These are phyloP conservation scores for Tolypocladium guangdongense DNA, from an alignment of 2,329 filamentous ascomycete species.

Conservation along the genomic window DNA sequence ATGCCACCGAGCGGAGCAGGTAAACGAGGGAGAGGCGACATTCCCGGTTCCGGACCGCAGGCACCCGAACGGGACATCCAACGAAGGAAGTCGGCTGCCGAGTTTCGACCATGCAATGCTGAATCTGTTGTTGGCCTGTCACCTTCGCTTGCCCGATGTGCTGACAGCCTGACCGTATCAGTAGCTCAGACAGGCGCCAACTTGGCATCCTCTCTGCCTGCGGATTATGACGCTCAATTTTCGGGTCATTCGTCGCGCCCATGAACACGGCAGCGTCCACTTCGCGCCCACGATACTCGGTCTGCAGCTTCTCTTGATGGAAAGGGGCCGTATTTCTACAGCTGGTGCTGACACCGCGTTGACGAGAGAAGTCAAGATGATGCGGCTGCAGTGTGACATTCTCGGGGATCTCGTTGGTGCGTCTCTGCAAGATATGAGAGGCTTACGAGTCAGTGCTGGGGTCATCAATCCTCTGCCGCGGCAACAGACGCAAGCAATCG, in stretches of 20 bases:
- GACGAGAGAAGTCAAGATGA: constrained; percentile 10
- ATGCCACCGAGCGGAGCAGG: not conserved
- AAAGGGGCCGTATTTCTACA: too few species aligned
- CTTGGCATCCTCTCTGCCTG: constrained; percentile 14
- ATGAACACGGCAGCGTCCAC: constrained; percentile 19
- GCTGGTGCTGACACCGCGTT: not conserved
- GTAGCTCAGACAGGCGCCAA: constrained; percentile 21
- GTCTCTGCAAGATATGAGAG: not conserved
- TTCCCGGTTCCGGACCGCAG: not conserved
- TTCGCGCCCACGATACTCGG: constrained; percentile 20
- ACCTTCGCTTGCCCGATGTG: constrained; percentile 24
- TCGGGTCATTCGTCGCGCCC: constrained; percentile 27
- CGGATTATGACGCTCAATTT: constrained; percentile 18
- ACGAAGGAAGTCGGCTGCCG: not conserved
- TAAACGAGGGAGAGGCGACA: not conserved
- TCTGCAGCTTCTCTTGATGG: constrained; percentile 14
- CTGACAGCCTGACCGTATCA: constrained; percentile 21
- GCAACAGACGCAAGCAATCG: not conserved
- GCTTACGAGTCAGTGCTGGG: not conserved
- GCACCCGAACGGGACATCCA: not conserved
- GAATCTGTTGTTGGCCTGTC: constrained; percentile 25
- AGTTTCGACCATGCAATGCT: constrained; percentile 23
- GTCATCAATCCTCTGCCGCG: not conserved
- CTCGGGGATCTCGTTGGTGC: not conserved
- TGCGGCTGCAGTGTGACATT: constrained; percentile 10